Conservation (phyloP, 73 alveolate genomes). For the Tetrahymena thermophila region DNA sequence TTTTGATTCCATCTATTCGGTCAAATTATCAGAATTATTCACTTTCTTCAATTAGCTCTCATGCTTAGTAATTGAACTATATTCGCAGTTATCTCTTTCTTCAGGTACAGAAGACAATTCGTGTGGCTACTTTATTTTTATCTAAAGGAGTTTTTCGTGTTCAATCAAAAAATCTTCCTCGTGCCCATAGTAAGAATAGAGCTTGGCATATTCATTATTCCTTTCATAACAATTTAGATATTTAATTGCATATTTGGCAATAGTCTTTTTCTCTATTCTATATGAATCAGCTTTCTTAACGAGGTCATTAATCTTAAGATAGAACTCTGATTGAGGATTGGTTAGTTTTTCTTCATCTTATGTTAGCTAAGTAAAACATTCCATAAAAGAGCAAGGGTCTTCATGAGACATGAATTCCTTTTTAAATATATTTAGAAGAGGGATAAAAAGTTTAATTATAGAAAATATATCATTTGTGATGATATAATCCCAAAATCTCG, state of each 20-base stretch:
- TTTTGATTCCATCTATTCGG: neutral
- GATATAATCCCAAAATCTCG: constrained; percentile 57
- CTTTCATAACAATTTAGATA: neutral
- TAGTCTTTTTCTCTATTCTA: neutral
- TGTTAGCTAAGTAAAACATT: neutral
- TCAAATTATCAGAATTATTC: neutral
- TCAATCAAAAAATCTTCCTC: neutral
- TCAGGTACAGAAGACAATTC: neutral
- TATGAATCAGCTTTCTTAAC: neutral
- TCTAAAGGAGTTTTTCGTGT: neutral
- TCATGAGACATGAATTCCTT: neutral
- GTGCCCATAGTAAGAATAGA: neutral
- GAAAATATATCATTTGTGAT: constrained; percentile 40
- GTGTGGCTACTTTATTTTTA: neutral
- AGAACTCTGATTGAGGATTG: neutral
- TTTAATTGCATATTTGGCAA: neutral
- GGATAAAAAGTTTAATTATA: constrained; percentile 40
- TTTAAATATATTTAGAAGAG: constrained; percentile 38
- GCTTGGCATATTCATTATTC: neutral
- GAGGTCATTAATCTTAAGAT: neutral
- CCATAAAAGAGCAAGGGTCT: neutral
- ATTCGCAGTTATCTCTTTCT: neutral
- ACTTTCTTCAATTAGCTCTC: neutral
- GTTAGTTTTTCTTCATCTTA: neutral
- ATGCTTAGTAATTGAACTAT: neutral